Evolutionary conservation across 2,329 filamentous ascomycete species (phyloP).

Genomic region (Colletotrichum gloeosporioides): DNA sequence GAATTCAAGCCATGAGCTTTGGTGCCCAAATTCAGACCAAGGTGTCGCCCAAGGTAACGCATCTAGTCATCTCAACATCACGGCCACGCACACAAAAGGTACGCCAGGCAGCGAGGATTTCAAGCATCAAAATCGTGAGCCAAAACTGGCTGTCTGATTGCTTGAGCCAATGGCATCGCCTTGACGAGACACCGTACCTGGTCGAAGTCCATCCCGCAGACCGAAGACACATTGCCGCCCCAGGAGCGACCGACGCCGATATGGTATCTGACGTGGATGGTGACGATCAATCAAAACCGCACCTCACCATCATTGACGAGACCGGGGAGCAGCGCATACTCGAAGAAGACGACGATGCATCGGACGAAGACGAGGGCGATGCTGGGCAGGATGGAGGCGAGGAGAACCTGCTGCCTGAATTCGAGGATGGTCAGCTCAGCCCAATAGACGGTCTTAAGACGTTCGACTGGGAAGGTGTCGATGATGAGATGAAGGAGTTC

Average conservation of each 20-base stretch:
- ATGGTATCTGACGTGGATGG: conserved; percentile 21
- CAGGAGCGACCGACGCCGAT: conserved; percentile 28
- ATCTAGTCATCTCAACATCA: conserved; percentile 74
- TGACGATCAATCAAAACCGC: conserved; percentile 47
- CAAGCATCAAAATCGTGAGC: conserved; percentile 88
- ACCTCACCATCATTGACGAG: conserved; percentile 47
- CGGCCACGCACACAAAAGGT: conserved; percentile 89
- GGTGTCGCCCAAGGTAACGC: conserved; percentile 70
- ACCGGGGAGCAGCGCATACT: conserved; percentile 47
- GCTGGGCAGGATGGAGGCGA: conserved; percentile 43
- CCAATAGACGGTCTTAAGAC: conserved; percentile 62
- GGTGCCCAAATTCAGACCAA: conserved; percentile 70
- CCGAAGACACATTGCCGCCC: conserved; percentile 42
- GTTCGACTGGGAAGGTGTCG: conserved; percentile 67
- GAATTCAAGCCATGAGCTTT: conserved; percentile 84
- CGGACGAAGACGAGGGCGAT: conserved; percentile 37
- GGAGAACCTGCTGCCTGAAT: conserved; percentile 55
- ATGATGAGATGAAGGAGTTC: conserved; percentile 80
- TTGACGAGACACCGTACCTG: conserved; percentile 82
- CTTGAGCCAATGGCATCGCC: conserved; percentile 80
- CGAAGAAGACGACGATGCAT: conserved; percentile 38
- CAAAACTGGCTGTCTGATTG: conserved; percentile 89
- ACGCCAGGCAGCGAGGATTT: conserved; percentile 79
- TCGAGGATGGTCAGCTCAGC: conserved; percentile 48
- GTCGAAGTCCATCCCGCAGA: conserved; percentile 77